Percentiles rank a stretch among this genome's conserved stretches.
Conservation (phyloP, 768 basidiomycete genomes). For the Coprinopsis marcescibilis region DNA sequence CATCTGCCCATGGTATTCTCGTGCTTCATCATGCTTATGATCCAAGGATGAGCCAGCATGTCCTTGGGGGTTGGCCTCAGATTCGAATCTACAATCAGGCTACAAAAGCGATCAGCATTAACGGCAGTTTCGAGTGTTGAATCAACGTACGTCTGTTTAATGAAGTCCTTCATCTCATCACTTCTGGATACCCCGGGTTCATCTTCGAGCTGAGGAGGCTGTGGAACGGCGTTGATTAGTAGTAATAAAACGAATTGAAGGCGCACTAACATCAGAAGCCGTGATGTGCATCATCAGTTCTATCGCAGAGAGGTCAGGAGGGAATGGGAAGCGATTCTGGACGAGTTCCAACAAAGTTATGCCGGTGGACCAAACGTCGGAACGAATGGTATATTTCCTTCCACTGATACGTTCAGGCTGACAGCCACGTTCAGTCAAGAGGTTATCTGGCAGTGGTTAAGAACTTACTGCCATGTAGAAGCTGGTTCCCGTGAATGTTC, state of each 20-base stretch:
- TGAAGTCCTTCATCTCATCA: slow-evolving; percentile 86
- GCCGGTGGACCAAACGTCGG: slow-evolving; percentile 98
- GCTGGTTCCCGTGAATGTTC: slow-evolving; percentile 96
- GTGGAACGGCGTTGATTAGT: slow-evolving; percentile 8
- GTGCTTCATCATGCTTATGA: slow-evolving; percentile 66
- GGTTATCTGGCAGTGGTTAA: too few species aligned
- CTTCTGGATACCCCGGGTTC: slow-evolving; percentile 69
- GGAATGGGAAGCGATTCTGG: slow-evolving; percentile 93
- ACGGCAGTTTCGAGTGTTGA: slow-evolving; percentile 2
- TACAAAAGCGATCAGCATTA: slow-evolving; percentile 25
- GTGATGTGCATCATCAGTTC: slow-evolving; percentile 92
- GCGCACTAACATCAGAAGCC: slow-evolving; percentile 55
- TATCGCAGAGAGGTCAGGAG: slow-evolving; percentile 86
- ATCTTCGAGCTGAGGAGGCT: slow-evolving; percentile 83
- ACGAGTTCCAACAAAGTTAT: slow-evolving; percentile 92
- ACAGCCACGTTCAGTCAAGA: slow-evolving; percentile 12
- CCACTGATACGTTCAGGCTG: slow-evolving; percentile 95
- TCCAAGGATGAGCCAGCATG: slow-evolving; percentile 82
- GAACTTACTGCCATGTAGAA: slow-evolving; percentile 96
- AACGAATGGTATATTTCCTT: slow-evolving; percentile 86
- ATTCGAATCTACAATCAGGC: slow-evolving; percentile 63
- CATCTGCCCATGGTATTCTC: slow-evolving; percentile 87
- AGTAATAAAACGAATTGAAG: background rate
- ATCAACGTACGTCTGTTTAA: slow-evolving; percentile 67
- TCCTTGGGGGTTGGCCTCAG: slow-evolving; percentile 77